Conservation (phyloP, 371 early-diverging fungal genomes). For the Sporodiniella umbellata region DNA sequence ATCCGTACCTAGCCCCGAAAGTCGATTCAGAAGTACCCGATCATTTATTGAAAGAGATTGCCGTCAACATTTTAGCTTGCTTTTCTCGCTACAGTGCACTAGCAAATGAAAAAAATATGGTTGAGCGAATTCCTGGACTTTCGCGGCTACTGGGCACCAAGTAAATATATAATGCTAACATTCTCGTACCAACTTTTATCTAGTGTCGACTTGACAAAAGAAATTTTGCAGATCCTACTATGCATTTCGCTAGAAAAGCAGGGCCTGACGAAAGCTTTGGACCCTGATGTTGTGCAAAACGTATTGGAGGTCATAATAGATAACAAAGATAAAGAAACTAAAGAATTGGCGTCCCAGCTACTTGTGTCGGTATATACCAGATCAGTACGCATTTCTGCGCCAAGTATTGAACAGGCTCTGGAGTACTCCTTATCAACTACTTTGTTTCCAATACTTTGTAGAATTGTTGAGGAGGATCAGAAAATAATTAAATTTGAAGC, state of each 20-base stretch:
- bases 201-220: constrained; percentile 30
- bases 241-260: constrained; percentile 32
- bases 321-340: constrained; percentile 15
- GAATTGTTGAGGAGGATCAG: constrained; percentile 24
- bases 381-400: constrained; percentile 13
- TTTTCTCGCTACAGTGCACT: constrained; percentile 36
- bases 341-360: constrained; percentile 21
- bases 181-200: background rate
- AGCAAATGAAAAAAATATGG: constrained; percentile 29
- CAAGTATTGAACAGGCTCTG: constrained; percentile 29
- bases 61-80: constrained; percentile 42
- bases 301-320: constrained; percentile 19
- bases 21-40: constrained; percentile 36
- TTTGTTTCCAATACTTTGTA: constrained; percentile 23
- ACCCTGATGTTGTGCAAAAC: constrained; percentile 38
- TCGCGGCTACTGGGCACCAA: constrained; percentile 32
- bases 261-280: constrained; percentile 37
- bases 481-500: constrained; percentile 33
- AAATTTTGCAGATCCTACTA: constrained; percentile 33
- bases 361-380: constrained; percentile 17
- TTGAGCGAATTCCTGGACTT: constrained; percentile 38
- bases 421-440: constrained; percentile 30
- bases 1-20: constrained; percentile 6
- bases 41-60: constrained; percentile 38
- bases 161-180: constrained; percentile 13